Evolutionary conservation across 495 filamentous ascomycete species (phyloP), one percentile per base, ranked within the genome.

Genomic region (Hypomontagnella monticulosa): DNA sequence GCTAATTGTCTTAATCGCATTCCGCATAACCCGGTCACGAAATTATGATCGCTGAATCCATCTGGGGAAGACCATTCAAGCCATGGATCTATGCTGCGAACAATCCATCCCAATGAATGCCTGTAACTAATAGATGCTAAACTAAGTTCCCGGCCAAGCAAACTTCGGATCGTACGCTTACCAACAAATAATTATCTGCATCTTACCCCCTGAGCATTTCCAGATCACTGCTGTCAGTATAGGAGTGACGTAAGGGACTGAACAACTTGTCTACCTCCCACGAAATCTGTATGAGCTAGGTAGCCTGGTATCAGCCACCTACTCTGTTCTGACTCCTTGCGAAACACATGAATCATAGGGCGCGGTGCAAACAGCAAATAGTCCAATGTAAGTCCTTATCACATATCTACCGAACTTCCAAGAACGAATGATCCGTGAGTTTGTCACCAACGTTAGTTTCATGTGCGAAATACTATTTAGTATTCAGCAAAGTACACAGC

Each of bases 11-110:
- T 48, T 47, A 23, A 43, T 66, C 51, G 20, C 32, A 61, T 44
- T 46, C 34, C 37, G 19, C 7, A 30, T 46, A 32, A 50, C 42
- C 55, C 27, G 30, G 27, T 30, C 36, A 23, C 42, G 42, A 66
- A 55, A 59, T 59, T 54, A 54, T 0, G 49, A 59, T 54, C 40
- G 55, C 42, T 66, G 20, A 33, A 40, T n/a, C 38, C 30, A 42
- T 58, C 61, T 53, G 27, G 38, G 19, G 33, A 52, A 5, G 33
- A 27, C 57, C 38, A 37, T 27, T 30, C 11, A 27, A n/a, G 20
- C 47, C 15, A 46, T n/a, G 20, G 18, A 44, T 46, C 40, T 53
- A 41, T 38, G 12, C 55, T 36, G 23, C 27, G 34, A 41, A 53
- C 20, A 52, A 40, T 3, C 43, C 47, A 41, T 27, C 40, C 18